Evolutionary conservation across 2,329 filamentous ascomycete genomes (phyloP).

Genomic region (Paecilomyces niveus): DNA sequence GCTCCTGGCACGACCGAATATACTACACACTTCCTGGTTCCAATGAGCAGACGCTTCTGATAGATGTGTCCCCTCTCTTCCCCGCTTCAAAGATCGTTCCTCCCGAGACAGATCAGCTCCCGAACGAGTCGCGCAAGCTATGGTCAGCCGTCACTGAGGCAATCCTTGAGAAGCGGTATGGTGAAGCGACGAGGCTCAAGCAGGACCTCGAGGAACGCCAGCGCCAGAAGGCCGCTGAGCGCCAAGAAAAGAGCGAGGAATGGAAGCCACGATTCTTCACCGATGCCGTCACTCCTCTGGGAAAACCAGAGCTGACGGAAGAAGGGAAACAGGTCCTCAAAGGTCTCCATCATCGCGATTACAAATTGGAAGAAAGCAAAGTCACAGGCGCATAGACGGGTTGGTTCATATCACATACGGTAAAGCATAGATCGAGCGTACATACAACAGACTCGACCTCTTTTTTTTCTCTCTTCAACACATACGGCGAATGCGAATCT

Average conservation of each 20-base stretch:
- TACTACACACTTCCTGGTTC: conserved; percentile 49
- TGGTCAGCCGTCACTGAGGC: conserved; percentile 85
- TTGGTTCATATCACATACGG: not conserved
- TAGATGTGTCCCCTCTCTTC: conserved; percentile 78
- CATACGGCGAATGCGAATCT: not conserved
- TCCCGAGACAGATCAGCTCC: conserved; percentile 67
- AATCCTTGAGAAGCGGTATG: conserved; percentile 75
- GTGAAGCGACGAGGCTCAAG: conserved; percentile 77
- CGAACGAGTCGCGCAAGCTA: conserved; percentile 82
- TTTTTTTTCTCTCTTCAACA: not conserved
- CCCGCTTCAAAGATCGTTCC: conserved; percentile 75
- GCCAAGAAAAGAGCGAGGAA: conserved; percentile 60
- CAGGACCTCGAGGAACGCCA: conserved; percentile 87
- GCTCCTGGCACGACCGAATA: conserved; percentile 72
- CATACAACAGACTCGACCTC: conserved; percentile 8
- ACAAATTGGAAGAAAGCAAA: conserved; percentile 37
- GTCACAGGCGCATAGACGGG: conserved; percentile 24
- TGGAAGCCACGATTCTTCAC: conserved; percentile 90
- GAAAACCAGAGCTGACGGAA: conserved; percentile 55
- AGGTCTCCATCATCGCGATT: conserved; percentile 48
- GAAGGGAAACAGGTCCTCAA: conserved; percentile 54
- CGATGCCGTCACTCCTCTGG: conserved; percentile 50
- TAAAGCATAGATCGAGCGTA: not conserved
- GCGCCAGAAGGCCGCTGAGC: conserved; percentile 72
- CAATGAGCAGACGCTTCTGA: conserved; percentile 59